Evolutionary conservation across 192 early-diverging fungal species (phyloP).

Genomic region (Coemansia sp.): DNA sequence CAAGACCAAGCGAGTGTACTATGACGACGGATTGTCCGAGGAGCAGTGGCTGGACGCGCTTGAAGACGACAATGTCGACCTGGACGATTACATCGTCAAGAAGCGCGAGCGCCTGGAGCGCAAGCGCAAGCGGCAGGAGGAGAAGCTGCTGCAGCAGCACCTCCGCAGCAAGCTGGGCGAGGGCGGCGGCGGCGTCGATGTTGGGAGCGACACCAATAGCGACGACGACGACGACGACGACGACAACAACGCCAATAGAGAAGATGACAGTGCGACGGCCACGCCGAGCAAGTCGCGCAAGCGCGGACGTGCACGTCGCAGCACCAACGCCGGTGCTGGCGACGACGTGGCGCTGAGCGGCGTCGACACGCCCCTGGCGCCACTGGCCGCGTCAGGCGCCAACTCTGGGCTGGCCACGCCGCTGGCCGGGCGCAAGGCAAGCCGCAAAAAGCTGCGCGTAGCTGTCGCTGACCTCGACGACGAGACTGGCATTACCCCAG

Average conservation of each 20-base stretch:
- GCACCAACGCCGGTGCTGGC: background rate
- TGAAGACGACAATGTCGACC: constrained; percentile 63
- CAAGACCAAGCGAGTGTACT: constrained; percentile 68
- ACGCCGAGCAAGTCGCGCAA: constrained; percentile 14
- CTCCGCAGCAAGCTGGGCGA: constrained; percentile 22
- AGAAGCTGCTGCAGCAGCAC: constrained; percentile 30
- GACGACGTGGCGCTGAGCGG: constrained; percentile 8
- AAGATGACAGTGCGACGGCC: background rate
- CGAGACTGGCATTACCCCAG: constrained; percentile 1
- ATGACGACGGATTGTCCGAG: constrained; percentile 92
- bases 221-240: constrained; percentile 1
- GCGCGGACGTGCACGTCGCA: constrained; percentile 12
- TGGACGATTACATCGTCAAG: constrained; percentile 57
- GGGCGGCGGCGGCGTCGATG: constrained; percentile 2
- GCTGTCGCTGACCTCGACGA: constrained; percentile 17
- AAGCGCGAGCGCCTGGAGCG: constrained; percentile 47
- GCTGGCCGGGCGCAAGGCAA: background rate
- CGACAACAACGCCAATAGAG: background rate
- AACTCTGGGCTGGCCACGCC: constrained; percentile 24
- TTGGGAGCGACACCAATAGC: constrained; percentile 1
- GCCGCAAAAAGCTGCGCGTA: constrained; percentile 22
- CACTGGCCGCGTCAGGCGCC: background rate
- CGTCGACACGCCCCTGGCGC: constrained; percentile 10
- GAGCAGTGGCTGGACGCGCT: constrained; percentile 86
- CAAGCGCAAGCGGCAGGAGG: constrained; percentile 29